Percentiles rank a stretch among this genome's conserved stretches.
These are phyloP conservation scores for Myriosclerotinia scirpicola DNA, from an alignment of 2,329 filamentous ascomycete species.

Conservation along the genomic window DNA sequence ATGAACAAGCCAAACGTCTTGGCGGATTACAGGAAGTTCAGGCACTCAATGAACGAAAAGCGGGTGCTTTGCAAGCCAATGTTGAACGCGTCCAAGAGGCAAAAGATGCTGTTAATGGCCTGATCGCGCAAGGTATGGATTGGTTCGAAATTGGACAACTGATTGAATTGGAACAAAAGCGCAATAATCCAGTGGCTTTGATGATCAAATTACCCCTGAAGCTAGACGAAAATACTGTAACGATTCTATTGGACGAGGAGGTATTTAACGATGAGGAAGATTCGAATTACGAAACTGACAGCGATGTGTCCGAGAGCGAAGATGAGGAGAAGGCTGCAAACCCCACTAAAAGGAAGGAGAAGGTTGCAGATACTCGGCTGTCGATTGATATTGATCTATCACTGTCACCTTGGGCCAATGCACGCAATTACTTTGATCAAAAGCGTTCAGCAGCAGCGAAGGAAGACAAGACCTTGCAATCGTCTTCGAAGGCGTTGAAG, in stretches of 20 bases:
- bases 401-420: slow-evolving; percentile 84
- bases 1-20: slow-evolving; percentile 81
- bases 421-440: slow-evolving; percentile 87
- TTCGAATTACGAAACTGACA: slow-evolving; percentile 62
- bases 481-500: slow-evolving; percentile 80
- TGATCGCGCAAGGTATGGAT: slow-evolving; percentile 95
- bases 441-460: slow-evolving; percentile 82
- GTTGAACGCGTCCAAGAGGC: slow-evolving; percentile 89
- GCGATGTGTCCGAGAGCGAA: slow-evolving; percentile 57
- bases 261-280: slow-evolving; percentile 57
- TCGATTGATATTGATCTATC: slow-evolving; percentile 82
- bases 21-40: slow-evolving; percentile 81
- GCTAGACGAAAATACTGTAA: slow-evolving; percentile 85
- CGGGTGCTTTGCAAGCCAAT: slow-evolving; percentile 87
- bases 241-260: slow-evolving; percentile 69
- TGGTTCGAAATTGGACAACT: slow-evolving; percentile 90
- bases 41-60: slow-evolving; percentile 80
- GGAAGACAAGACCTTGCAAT: slow-evolving; percentile 79
- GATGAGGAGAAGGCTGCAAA: slow-evolving; percentile 50
- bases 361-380: slow-evolving; percentile 56
- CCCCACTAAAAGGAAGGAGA: slow-evolving; percentile 39
- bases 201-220: slow-evolving; percentile 87
- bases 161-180: slow-evolving; percentile 81
- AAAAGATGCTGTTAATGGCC: slow-evolving; percentile 84
- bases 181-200: slow-evolving; percentile 79